Base-by-base conservation (phyloP, 306 rosid species). In the Sicyos baderoa region DNA sequence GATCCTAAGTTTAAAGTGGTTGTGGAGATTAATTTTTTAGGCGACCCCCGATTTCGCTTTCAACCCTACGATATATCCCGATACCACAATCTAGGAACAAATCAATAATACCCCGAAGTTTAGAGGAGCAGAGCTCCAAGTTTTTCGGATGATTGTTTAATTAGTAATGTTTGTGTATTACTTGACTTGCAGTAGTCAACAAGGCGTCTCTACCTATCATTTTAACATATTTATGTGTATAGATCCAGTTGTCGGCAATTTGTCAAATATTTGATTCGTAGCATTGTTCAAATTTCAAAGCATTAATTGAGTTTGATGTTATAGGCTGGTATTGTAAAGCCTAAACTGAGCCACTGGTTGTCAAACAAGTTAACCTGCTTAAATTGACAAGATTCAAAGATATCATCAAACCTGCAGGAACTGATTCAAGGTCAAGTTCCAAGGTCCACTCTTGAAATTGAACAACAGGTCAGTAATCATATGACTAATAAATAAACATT, bases 381-480 rank as follows among this genome's bases (percentile, higher is more conserved):
- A 10, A 37, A 62, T 62, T 62, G 27, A 35, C 27, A n/a, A n/a
- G 25, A 37, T 17, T 40, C 44, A 29, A 16, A 62, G 15, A 62
- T 17, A 9, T 35, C n/a, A 62, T 61, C 68, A 37, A 32, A 61
- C 22, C 27, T 61, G 49, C 68, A n/a, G 68, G 45, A 61, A 8
- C 68, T 35, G 15, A 61, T 40, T 37, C 13, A 35, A 62, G 68
- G 68, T 37, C 68, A 35, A 62, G 27, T 61, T 61, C 68, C 37
- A n/a, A 61, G 68, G 68, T 32, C 50, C 14, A 6, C 35, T 59
- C 12, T 59, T 54, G 25, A 54, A 54, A 21, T 7, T 22, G 35
- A 55, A 23, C 14, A 55, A 25, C 40, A 59, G 22, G 65, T 25
- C 63, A 57, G 13, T 23, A 12, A n/a, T 23, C 40, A 21, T 54